Conservation (phyloP, 2,329 filamentous ascomycete genomes). For the Colletotrichum gloeosporioides region DNA sequence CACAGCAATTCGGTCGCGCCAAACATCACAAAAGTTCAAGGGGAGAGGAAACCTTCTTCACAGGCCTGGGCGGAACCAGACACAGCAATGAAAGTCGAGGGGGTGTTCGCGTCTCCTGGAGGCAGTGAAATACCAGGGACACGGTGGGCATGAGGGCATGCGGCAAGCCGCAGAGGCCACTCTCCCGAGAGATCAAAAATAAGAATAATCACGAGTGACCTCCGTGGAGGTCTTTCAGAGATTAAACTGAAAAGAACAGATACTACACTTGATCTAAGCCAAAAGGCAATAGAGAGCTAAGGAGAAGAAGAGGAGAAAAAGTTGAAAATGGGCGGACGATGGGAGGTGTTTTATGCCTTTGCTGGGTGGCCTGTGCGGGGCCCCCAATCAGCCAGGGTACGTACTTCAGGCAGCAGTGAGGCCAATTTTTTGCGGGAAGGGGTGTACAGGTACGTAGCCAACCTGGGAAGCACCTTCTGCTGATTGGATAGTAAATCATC, state of each 20-base stretch:
- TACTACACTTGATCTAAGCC: conserved; percentile 78
- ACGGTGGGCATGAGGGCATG: conserved; percentile 63
- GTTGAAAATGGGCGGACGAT: not conserved
- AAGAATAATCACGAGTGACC: conserved; percentile 72
- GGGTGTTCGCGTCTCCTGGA: conserved; percentile 67
- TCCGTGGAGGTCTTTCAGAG: conserved; percentile 73
- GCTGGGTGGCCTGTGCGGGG: not conserved
- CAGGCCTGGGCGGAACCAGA: conserved; percentile 52
- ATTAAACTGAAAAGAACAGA: conserved; percentile 87
- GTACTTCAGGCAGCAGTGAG: not conserved
- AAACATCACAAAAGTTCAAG: not conserved
- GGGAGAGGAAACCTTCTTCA: conserved; percentile 53
- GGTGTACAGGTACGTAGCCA: not conserved
- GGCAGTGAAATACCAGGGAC: conserved; percentile 76
- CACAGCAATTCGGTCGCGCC: not conserved
- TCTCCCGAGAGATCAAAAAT: conserved; percentile 64
- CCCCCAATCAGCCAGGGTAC: not conserved
- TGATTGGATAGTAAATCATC: not conserved
- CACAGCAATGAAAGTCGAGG: conserved; percentile 61
- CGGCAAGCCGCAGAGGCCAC: conserved; percentile 68
- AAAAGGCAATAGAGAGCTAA: conserved; percentile 43
- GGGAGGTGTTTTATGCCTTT: not conserved
- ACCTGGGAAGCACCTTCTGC: not conserved
- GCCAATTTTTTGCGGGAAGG: not conserved
- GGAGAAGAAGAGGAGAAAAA: conserved; percentile 33